phyloP scores from a whole-genome alignment of 2,329 filamentous ascomycete species.

The Epicoccum sorghinum region DNA sequence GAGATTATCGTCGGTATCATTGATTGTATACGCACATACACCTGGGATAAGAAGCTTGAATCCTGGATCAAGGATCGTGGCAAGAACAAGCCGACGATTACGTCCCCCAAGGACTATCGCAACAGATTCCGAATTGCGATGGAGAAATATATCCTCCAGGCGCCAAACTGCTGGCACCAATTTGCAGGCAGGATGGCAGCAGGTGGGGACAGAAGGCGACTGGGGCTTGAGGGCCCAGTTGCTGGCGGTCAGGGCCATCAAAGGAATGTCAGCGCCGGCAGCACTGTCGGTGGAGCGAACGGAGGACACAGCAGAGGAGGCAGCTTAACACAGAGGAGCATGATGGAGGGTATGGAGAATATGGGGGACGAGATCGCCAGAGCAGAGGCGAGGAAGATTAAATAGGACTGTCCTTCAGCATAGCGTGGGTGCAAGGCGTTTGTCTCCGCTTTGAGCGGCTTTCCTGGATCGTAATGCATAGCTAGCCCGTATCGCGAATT shows the following conservation, averaged over 20 bases:
- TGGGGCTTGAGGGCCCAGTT: constrained; percentile 17
- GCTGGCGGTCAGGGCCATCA: constrained; percentile 18
- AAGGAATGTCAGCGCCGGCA: constrained; percentile 25
- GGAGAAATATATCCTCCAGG: constrained; percentile 82
- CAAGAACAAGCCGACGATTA: constrained; percentile 87
- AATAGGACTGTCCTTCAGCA: constrained; percentile 8
- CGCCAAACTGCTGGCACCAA: constrained; percentile 77
- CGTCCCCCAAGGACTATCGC: constrained; percentile 96
- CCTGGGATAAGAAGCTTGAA: constrained; percentile 99
- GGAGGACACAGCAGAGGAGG: constrained; percentile 10
- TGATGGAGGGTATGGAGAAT: not conserved
- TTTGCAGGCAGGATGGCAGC: constrained; percentile 52
- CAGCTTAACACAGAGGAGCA: constrained; percentile 4
- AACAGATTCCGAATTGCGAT: constrained; percentile 95
- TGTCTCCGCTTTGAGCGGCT: constrained; percentile 1
- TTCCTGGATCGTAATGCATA: not conserved
- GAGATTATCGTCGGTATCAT: constrained; percentile 98
- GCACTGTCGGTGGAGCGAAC: constrained; percentile 9
- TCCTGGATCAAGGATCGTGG: constrained; percentile 99
- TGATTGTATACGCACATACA: constrained; percentile 95
- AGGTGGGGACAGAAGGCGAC: constrained; percentile 24
- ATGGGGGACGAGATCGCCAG: constrained; percentile 11
- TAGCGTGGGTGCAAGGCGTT: constrained; percentile 7
- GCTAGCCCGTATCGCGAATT: not conserved
- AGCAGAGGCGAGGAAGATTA: constrained; percentile 13